Evolutionary conservation across 2,329 filamentous ascomycete species (phyloP), one percentile per base, ranked within the genome.

Genomic region (Botrytis galanthina): DNA sequence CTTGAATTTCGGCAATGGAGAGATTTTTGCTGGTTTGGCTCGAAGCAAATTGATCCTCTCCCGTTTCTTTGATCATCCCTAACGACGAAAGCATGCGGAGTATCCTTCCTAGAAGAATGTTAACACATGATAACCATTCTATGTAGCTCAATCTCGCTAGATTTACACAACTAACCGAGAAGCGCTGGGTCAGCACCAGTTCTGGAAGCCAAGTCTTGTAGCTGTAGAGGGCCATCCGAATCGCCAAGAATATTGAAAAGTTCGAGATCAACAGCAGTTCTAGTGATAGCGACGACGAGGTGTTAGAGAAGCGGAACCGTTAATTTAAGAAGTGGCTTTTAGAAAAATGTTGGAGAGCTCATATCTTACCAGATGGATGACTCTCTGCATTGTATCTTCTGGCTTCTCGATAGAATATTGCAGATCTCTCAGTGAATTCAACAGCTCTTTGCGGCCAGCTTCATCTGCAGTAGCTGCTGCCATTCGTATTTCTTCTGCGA

Each of bases 341-440:
- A 26, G 8, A 2, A 0, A 61, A 14, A 8, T 3, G 5, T 12
- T 14, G n/a, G 22, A 18, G n/a, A 62, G 37, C 12, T 3, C 10
- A 32, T 26, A 39, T 29, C 39, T 26, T 37, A 71, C 42, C 57
- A 71, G 10, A 62, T 71, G 29, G 3, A 71, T 71, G 1, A 71
- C 59, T 51, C 69, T 51, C 22, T 51, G 69, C 42, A 71, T 71
- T 22, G 69, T 71, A 39, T 71, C 69, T 46, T 71, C 69, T 3
- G 69, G 69, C 29, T 71, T 71, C 22, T 71, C 69, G 14, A 71
- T 63, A 10, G 69, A 63, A 57, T 71, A 71, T 62, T 71, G 32
- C 2, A 71, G 20, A 39, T 71, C 42, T 32, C 69, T 51, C 3
- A 71, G 57, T 6, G 39, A n/a, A 39, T 63, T 14, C 10, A 62